Evolutionary conservation across 108 stramenopile genomes (phyloP).

Genomic region (Fragilaria crotonensis): DNA sequence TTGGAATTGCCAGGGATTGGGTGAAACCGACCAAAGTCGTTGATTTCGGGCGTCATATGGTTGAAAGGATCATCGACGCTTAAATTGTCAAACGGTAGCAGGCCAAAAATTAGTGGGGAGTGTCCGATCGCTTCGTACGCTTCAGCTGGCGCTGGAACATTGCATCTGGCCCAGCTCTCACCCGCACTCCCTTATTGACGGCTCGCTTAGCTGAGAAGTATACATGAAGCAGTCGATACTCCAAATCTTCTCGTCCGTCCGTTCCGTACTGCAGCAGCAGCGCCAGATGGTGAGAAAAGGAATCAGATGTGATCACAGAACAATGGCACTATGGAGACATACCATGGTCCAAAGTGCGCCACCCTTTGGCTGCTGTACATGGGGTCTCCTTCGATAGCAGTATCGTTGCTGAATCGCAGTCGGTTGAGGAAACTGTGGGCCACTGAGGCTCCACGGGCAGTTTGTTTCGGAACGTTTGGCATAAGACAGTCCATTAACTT

Average conservation of each 20-base stretch:
- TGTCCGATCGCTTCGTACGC: neutral
- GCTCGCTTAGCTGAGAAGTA: conserved; percentile 72
- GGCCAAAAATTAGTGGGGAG: neutral
- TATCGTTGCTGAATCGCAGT: conserved; percentile 73
- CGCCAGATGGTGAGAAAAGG: too few relatives aligned
- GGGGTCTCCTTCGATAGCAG: conserved; percentile 61
- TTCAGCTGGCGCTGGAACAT: too few relatives aligned
- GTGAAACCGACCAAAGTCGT: neutral
- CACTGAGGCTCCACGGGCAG: conserved; percentile 59
- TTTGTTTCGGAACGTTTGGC: conserved; percentile 18
- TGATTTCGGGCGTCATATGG: neutral
- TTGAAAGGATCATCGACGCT: neutral
- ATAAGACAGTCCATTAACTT: conserved; percentile 21
- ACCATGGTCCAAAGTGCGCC: conserved; percentile 61
- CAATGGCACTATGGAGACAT: neutral
- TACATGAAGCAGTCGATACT: conserved; percentile 68
- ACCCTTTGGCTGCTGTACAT: conserved; percentile 53
- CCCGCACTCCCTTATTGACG: conserved; percentile 11
- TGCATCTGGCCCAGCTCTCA: too few relatives aligned
- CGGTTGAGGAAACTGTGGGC: conserved; percentile 60
- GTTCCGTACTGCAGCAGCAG: conserved; percentile 21
- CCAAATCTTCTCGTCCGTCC: conserved; percentile 45
- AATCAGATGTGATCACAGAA: neutral
- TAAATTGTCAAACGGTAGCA: neutral
- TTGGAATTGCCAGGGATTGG: neutral